A percentile compares a stretch with the other conserved stretches of the same genome.
These are phyloP conservation scores for Aspergillus mulundensis DNA, from an alignment of 495 filamentous ascomycete genomes.

Conservation along the genomic window DNA sequence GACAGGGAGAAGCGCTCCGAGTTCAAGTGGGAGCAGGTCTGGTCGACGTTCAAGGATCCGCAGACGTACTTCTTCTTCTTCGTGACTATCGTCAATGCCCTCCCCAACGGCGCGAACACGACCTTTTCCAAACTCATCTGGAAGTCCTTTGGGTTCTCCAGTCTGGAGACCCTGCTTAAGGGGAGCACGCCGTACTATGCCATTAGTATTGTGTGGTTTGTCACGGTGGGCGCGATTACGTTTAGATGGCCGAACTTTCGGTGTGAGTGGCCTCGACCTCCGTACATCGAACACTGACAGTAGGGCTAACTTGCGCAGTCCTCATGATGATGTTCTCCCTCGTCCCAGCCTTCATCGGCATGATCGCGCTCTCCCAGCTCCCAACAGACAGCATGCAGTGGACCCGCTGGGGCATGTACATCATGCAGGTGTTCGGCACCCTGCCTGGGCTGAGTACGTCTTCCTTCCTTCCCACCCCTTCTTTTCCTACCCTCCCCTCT, in stretches of 20 bases:
- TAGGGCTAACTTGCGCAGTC: no score
- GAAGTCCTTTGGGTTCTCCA: no score
- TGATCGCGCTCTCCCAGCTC: neutral
- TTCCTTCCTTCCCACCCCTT: no score
- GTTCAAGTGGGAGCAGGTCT: neutral
- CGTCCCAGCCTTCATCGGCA: neutral
- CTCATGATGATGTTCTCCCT: neutral
- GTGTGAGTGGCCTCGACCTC: no score
- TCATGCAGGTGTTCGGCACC: neutral
- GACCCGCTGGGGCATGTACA: neutral
- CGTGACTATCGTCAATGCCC: neutral
- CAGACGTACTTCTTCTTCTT: neutral
- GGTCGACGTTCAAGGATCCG: neutral
- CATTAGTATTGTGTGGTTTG: no score
- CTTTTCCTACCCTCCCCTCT: neutral
- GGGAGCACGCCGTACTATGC: no score
- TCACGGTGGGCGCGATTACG: no score
- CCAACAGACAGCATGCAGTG: neutral
- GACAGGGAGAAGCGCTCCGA: neutral
- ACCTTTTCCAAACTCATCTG: no score
- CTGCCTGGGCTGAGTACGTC: neutral
- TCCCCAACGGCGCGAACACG: no score
- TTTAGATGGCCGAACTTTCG: no score
- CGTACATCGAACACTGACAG: no score
- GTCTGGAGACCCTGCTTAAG: no score